A percentile compares a stretch with the other conserved stretches of the same genome.
Evolutionary conservation across 108 stramenopile genomes (phyloP).

Genomic region (Fistulifera pelliculosa): DNA sequence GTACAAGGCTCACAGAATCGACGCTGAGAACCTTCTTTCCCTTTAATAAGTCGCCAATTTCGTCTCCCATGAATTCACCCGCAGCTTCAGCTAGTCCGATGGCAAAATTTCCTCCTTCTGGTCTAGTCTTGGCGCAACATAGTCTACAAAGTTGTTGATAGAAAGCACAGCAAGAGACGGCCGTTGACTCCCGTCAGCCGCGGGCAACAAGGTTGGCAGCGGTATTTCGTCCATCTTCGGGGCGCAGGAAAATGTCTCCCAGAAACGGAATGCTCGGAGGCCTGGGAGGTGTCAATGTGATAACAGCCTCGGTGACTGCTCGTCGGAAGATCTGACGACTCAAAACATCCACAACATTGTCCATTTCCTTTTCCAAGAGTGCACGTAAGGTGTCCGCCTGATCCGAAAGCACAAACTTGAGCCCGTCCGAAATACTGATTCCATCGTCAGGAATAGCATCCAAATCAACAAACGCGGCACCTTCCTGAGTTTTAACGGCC

Average conservation of each 20-base stretch:
- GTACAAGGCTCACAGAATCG: conserved; percentile 36
- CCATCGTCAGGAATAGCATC: conserved; percentile 79
- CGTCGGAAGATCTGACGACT: conserved; percentile 68
- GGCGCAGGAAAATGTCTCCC: conserved; percentile 60
- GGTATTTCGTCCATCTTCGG: conserved; percentile 68
- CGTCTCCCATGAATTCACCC: conserved; percentile 51
- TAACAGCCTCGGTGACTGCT: conserved; percentile 51
- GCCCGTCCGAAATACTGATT: conserved; percentile 46
- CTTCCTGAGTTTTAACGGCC: conserved; percentile 48
- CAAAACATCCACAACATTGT: conserved; percentile 68
- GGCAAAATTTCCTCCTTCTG: conserved; percentile 86
- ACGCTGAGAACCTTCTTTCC: conserved; percentile 59
- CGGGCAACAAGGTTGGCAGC: conserved; percentile 53
- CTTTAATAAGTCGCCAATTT: conserved; percentile 49
- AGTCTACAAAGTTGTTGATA: conserved; percentile 56
- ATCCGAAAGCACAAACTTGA: conserved; percentile 67
- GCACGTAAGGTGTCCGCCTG: conserved; percentile 60
- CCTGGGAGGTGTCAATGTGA: conserved; percentile 58
- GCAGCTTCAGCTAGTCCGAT: conserved; percentile 67
- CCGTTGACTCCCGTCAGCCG: conserved; percentile 10
- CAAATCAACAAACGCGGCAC: conserved; percentile 79
- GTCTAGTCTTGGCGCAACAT: conserved; percentile 62
- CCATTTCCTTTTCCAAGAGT: conserved; percentile 67
- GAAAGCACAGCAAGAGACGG: conserved; percentile 33
- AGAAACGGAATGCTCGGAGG: conserved; percentile 57